Conservation (phyloP, 2,329 filamentous ascomycete species). For the Beauveria scarabaeidicola region DNA sequence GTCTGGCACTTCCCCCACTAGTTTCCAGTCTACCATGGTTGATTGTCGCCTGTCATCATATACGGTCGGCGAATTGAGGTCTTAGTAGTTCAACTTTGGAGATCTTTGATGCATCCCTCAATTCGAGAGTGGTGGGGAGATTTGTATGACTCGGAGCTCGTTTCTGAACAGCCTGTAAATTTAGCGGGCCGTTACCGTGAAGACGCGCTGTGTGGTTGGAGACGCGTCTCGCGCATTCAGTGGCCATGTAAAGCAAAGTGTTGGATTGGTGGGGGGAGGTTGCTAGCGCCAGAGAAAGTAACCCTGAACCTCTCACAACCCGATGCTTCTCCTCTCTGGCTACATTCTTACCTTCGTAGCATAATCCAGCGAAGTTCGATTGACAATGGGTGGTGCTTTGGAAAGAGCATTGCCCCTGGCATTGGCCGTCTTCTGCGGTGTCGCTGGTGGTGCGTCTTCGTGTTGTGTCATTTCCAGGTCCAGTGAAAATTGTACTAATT, state of each 20-base stretch:
- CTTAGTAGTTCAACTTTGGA: background rate
- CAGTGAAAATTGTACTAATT: background rate
- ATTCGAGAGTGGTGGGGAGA: background rate
- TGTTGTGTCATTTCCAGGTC: background rate
- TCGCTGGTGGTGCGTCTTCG: constrained; percentile 25
- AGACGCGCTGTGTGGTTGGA: background rate
- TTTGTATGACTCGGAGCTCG: background rate
- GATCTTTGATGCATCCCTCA: background rate
- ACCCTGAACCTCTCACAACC: background rate
- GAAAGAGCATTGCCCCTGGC: constrained; percentile 27
- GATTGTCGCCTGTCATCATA: constrained; percentile 13
- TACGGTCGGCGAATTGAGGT: background rate
- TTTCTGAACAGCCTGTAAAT: background rate
- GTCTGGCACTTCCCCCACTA: constrained; percentile 42
- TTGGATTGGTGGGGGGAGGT: background rate
- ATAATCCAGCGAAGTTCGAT: background rate
- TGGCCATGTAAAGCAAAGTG: background rate
- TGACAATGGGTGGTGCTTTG: constrained; percentile 20
- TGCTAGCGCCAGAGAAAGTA: background rate
- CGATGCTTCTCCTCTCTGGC: background rate
- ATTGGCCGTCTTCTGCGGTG: constrained; percentile 28
- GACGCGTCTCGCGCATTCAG: constrained; percentile 1
- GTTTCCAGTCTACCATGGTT: constrained; percentile 40
- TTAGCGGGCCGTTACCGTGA: background rate
- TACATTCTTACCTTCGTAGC: background rate